These are phyloP conservation scores for Kalaharituber pfeilii DNA, from an alignment of 2,329 filamentous ascomycete species.

Conservation along the genomic window DNA sequence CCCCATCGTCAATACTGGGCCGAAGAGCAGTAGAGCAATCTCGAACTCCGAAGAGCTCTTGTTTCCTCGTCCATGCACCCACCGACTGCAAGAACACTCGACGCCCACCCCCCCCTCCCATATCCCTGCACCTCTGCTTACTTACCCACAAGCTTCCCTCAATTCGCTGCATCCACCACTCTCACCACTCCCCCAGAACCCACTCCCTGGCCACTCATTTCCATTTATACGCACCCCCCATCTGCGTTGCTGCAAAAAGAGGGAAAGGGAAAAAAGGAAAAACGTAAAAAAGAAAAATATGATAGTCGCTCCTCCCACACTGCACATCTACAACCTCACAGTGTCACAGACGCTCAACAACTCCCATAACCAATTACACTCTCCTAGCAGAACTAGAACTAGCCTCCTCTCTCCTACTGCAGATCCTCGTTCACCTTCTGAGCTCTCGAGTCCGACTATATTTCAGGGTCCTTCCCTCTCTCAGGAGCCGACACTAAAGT, in stretches of 20 bases:
- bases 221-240: neutral
- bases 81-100: too few relatives aligned
- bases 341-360: neutral
- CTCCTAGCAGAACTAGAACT: neutral
- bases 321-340: neutral
- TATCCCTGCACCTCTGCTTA: neutral
- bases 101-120: too few relatives aligned
- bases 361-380: neutral
- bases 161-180: neutral
- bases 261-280: neutral
- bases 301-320: neutral
- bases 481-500: neutral
- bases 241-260: neutral
- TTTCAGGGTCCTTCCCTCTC: neutral
- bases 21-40: too few relatives aligned
- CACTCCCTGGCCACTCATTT: neutral
- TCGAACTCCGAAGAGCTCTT: too few relatives aligned
- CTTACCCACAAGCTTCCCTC: neutral
- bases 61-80: too few relatives aligned
- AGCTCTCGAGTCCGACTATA: neutral
- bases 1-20: too few relatives aligned
- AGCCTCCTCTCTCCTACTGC: neutral
- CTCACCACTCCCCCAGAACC: neutral
- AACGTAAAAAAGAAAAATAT: neutral
- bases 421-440: neutral